Evolutionary conservation across 1,284 basidiomycete species (phyloP).

Genomic region (Gomphus sp.): DNA sequence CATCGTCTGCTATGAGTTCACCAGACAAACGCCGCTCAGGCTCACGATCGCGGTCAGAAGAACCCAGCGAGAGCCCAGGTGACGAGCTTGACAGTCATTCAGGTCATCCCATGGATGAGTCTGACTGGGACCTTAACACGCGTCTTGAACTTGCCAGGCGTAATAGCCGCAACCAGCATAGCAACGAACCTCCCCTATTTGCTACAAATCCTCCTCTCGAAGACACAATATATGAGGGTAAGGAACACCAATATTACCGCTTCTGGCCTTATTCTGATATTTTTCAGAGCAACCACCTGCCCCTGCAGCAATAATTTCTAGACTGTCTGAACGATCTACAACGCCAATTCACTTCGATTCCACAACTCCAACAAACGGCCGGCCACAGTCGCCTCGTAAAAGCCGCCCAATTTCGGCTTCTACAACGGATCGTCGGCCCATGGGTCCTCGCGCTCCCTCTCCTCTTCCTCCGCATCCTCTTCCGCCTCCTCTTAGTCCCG

Average conservation of each 20-base stretch:
- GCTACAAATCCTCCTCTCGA: slow-evolving; percentile 34
- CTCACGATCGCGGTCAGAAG: slow-evolving; percentile 26
- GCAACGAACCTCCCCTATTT: slow-evolving; percentile 24
- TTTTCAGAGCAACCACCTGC: slow-evolving; percentile 45
- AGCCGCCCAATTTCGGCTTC: slow-evolving; percentile 30
- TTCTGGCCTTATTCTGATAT: background rate
- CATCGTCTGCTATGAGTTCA: slow-evolving; percentile 28
- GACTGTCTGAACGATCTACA: slow-evolving; percentile 14
- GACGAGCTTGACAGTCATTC: slow-evolving; percentile 28
- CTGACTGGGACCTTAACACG: slow-evolving; percentile 64
- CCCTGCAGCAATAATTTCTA: slow-evolving; percentile 18
- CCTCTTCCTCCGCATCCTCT: slow-evolving; percentile 61
- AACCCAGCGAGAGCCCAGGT: slow-evolving; percentile 33
- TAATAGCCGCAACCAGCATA: slow-evolving; percentile 71
- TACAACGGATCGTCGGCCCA: slow-evolving; percentile 47
- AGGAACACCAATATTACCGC: slow-evolving; percentile 10
- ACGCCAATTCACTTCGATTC: slow-evolving; percentile 17
- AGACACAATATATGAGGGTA: slow-evolving; percentile 70
- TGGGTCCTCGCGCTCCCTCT: slow-evolving; percentile 64
- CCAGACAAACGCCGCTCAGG: slow-evolving; percentile 22
- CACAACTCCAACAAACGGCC: slow-evolving; percentile 18
- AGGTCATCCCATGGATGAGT: slow-evolving; percentile 38
- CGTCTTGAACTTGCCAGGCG: slow-evolving; percentile 69
- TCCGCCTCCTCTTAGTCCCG: slow-evolving; percentile 31
- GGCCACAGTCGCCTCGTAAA: slow-evolving; percentile 22